Percentiles rank a stretch among this genome's conserved stretches.
Conservation (phyloP, 2,329 filamentous ascomycete species). For the Colletotrichum sp. region DNA sequence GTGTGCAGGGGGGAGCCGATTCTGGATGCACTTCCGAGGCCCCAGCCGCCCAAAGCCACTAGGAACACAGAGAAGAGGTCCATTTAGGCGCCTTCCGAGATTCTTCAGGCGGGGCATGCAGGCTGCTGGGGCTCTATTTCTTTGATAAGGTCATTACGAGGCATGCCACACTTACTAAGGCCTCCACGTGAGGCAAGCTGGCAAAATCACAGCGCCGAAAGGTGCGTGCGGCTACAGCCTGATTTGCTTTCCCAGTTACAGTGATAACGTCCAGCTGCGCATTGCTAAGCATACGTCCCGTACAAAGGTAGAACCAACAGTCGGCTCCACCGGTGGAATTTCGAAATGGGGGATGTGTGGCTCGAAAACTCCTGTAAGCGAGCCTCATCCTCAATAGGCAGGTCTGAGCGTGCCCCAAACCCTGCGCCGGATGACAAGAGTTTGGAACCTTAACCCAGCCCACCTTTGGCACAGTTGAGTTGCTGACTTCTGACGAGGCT, state of each 20-base stretch:
- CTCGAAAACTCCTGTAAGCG: neutral
- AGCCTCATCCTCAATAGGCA: neutral
- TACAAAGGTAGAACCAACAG: neutral
- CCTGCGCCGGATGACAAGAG: too few relatives aligned
- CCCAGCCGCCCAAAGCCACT: too few relatives aligned
- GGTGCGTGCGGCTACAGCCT: too few relatives aligned
- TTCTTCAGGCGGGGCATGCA: too few relatives aligned
- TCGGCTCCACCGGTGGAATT: neutral
- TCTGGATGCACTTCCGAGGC: too few relatives aligned
- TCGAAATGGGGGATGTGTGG: neutral
- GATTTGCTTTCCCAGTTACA: rapidly evolving
- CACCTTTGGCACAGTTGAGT: rapidly evolving
- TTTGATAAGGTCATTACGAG: too few relatives aligned
- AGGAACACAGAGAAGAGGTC: rapidly evolving
- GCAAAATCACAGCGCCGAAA: too few relatives aligned
- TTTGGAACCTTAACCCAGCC: neutral
- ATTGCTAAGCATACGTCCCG: rapidly evolving
- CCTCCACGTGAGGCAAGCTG: too few relatives aligned
- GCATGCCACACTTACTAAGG: too few relatives aligned
- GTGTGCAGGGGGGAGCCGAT: too few relatives aligned
- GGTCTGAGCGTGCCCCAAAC: neutral
- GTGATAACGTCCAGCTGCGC: too few relatives aligned
- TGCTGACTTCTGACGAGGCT: neutral
- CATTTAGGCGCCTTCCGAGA: too few relatives aligned
- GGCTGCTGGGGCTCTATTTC: rapidly evolving